Conservation (phyloP, 2,329 filamentous ascomycete species). For the Aureobasidium vineae region DNA sequence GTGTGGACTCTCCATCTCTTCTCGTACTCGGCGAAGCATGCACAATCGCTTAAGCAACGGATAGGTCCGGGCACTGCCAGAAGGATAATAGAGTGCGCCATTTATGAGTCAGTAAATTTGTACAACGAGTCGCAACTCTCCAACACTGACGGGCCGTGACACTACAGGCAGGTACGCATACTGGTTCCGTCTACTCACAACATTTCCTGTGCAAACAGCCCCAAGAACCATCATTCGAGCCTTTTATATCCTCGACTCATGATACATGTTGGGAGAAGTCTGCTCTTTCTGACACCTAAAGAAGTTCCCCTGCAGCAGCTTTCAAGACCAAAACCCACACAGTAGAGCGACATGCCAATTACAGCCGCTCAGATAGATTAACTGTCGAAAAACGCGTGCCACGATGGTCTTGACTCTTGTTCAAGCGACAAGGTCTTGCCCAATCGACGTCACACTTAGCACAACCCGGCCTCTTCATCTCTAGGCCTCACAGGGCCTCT, state of each 20-base stretch:
- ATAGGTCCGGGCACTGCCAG: slow-evolving; percentile 16
- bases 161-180: not conserved
- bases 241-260: not conserved
- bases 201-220: slow-evolving; percentile 4
- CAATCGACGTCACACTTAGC: slow-evolving; percentile 14
- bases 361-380: slow-evolving; percentile 8
- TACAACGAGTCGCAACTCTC: slow-evolving; percentile 2
- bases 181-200: not conserved
- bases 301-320: not conserved
- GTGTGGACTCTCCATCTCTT: slow-evolving; percentile 8
- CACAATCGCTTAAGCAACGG: slow-evolving; percentile 24
- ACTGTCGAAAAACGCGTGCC: slow-evolving; percentile 18
- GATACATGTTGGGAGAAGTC: not conserved
- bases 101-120: slow-evolving; percentile 21
- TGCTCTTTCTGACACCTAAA: not conserved
- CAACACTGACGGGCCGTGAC: not conserved
- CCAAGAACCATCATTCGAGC: not conserved
- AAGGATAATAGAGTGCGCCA: slow-evolving; percentile 26
- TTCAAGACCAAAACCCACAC: not conserved
- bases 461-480: not conserved
- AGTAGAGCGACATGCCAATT: slow-evolving; percentile 4
- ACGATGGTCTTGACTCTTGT: not conserved
- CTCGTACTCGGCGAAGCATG: slow-evolving; percentile 23
- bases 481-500: not conserved
- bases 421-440: not conserved